Conservation (phyloP, 169 alveolate species). For the Toxoplasma gondii region DNA sequence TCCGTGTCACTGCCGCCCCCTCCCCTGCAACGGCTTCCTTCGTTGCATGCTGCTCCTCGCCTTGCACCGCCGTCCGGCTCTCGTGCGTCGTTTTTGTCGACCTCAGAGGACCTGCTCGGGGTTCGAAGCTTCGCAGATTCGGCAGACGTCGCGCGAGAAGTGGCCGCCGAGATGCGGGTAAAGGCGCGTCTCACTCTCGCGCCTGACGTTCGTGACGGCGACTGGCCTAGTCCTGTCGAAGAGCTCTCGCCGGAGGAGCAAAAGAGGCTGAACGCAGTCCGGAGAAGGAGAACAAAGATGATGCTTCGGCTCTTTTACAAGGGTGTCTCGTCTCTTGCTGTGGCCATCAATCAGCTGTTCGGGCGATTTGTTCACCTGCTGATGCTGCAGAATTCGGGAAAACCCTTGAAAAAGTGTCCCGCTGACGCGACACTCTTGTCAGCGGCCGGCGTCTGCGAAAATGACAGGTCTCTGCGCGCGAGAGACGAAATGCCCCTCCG, state of each 20-base stretch:
- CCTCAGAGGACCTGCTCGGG: not conserved
- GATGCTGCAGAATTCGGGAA: not conserved
- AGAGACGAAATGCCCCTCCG: slow-evolving; percentile 13
- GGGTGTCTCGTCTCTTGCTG: not conserved
- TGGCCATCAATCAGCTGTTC: not conserved
- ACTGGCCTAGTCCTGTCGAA: not conserved
- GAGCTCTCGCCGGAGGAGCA: not conserved
- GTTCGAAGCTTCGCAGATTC: not conserved
- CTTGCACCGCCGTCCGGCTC: not conserved
- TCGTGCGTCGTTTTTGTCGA: not conserved
- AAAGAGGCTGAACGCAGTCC: not conserved
- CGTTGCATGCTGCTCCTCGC: not conserved
- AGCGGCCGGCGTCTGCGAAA: not conserved
- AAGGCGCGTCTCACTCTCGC: not conserved
- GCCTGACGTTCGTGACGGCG: not conserved
- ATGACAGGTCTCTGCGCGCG: not conserved
- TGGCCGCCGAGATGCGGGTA: not conserved
- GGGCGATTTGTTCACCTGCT: slow-evolving; percentile 13
- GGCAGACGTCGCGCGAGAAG: not conserved
- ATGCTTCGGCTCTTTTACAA: not conserved
- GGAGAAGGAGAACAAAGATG: not conserved
- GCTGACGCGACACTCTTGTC: not conserved
- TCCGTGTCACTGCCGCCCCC: not conserved
- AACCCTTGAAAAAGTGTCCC: not conserved
- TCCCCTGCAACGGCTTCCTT: too few relatives aligned